Percentiles rank a stretch among this genome's conserved stretches.
phyloP scores from a whole-genome alignment of 148 eudicot genomes.

The Salicornia ramosissima region DNA sequence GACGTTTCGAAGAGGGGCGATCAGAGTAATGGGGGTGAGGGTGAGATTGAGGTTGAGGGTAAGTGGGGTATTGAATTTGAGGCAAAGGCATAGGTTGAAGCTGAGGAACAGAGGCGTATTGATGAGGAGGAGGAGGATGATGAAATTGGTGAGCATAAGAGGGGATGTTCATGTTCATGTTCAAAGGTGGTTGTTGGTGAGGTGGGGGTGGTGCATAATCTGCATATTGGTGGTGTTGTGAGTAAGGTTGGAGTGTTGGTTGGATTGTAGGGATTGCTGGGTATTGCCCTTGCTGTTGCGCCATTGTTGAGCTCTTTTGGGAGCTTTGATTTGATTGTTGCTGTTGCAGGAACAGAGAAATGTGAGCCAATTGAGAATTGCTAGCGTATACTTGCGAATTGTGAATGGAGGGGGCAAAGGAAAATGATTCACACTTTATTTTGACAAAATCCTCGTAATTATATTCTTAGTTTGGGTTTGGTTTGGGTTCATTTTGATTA shows the following conservation, averaged over 20 bases:
- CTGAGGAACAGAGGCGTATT: conserved; percentile 7
- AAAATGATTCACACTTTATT: too few relatives aligned
- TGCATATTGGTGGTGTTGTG: conserved; percentile 12
- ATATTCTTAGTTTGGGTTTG: too few relatives aligned
- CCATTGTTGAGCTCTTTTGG: conserved; percentile 20
- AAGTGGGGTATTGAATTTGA: conserved; percentile 12
- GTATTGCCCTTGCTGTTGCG: conserved; percentile 32
- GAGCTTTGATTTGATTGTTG: background rate
- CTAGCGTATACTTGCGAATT: too few relatives aligned
- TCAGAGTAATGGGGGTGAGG: conserved; percentile 13
- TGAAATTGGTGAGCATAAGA: conserved; percentile 20
- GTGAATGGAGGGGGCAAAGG: too few relatives aligned
- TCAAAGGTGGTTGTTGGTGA: conserved; percentile 20
- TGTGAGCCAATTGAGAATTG: too few relatives aligned
- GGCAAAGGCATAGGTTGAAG: conserved; percentile 8
- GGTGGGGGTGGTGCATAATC: conserved; percentile 10
- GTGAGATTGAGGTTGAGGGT: conserved; percentile 6
- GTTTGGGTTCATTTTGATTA: too few relatives aligned
- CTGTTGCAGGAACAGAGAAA: background rate
- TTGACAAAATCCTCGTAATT: too few relatives aligned
- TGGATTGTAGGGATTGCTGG: conserved; percentile 20
- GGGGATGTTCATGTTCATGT: conserved; percentile 4
- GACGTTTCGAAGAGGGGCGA: conserved; percentile 40
- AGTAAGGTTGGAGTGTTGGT: conserved; percentile 14
- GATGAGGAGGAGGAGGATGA: conserved; percentile 10